phyloP scores from a whole-genome alignment of 1,139 yeast genomes.

The Chernovozyma aurita region DNA sequence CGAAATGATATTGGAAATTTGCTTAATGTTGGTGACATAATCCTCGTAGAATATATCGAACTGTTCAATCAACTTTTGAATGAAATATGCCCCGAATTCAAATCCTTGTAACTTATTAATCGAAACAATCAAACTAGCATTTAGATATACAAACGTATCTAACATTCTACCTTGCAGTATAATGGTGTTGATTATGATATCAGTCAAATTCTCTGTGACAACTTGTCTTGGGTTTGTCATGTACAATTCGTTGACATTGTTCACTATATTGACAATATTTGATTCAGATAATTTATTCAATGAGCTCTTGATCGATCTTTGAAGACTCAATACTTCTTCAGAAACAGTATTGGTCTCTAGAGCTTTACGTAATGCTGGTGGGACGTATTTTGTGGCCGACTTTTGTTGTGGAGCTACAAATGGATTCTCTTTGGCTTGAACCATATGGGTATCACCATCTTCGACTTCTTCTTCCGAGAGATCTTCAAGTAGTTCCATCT shows the following conservation, averaged over 20 bases:
- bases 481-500: conserved; percentile 12
- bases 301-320: conserved; percentile 68
- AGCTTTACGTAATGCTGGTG: conserved; percentile 74
- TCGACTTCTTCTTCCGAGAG: conserved; percentile 16
- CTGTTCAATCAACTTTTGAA: conserved; percentile 73
- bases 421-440: conserved; percentile 62
- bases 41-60: conserved; percentile 39
- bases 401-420: conserved; percentile 65
- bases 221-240: conserved; percentile 67
- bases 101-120: conserved; percentile 76
- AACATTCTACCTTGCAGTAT: conserved; percentile 58
- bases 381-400: conserved; percentile 51
- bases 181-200: conserved; percentile 63
- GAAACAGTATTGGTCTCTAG: conserved; percentile 31
- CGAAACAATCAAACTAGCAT: conserved; percentile 75
- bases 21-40: conserved; percentile 36
- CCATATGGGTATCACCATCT: conserved; percentile 24
- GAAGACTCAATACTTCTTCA: conserved; percentile 48
- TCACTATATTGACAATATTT: conserved; percentile 65
- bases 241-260: conserved; percentile 62
- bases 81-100: conserved; percentile 84
- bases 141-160: conserved; percentile 75
- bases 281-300: conserved; percentile 85
- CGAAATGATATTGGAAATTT: conserved; percentile 60
- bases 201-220: conserved; percentile 66